Evolutionary conservation across 345 rosid species (phyloP).

Genomic region (Reutealis trisperma): DNA sequence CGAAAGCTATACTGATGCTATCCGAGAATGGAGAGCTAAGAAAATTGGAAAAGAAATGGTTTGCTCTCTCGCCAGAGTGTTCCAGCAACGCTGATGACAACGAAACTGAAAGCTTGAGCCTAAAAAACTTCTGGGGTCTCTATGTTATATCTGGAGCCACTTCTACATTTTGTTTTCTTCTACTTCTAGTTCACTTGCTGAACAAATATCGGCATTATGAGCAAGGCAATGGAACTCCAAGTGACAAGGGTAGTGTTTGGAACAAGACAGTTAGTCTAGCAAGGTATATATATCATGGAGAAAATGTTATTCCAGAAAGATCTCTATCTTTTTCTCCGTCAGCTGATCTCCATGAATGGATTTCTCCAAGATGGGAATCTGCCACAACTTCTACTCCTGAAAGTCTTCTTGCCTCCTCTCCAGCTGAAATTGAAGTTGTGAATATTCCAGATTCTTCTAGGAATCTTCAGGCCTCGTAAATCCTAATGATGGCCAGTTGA

Average conservation of each 20-base stretch:
- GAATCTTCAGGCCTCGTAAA: not conserved
- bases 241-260: constrained; percentile 17
- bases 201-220: constrained; percentile 2
- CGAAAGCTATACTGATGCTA: constrained; percentile 44
- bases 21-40: constrained; percentile 42
- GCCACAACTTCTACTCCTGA: constrained; percentile 5
- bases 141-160: constrained; percentile 34
- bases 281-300: constrained; percentile 16
- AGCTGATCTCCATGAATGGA: constrained; percentile 10
- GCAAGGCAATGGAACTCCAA: constrained; percentile 8
- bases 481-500: not conserved
- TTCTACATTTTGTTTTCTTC: constrained; percentile 43
- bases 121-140: constrained; percentile 52
- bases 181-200: constrained; percentile 17
- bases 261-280: constrained; percentile 14
- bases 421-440: constrained; percentile 4
- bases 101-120: constrained; percentile 30
- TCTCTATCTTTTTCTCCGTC: constrained; percentile 5
- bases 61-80: constrained; percentile 28
- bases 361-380: constrained; percentile 17
- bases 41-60: constrained; percentile 35
- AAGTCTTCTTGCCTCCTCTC: not conserved
- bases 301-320: not conserved
- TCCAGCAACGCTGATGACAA: constrained; percentile 7
- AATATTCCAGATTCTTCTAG: constrained; percentile 2